These are phyloP conservation scores for Solanum paucissectum DNA, from an alignment of 257 asterid genomes.

Conservation along the genomic window DNA sequence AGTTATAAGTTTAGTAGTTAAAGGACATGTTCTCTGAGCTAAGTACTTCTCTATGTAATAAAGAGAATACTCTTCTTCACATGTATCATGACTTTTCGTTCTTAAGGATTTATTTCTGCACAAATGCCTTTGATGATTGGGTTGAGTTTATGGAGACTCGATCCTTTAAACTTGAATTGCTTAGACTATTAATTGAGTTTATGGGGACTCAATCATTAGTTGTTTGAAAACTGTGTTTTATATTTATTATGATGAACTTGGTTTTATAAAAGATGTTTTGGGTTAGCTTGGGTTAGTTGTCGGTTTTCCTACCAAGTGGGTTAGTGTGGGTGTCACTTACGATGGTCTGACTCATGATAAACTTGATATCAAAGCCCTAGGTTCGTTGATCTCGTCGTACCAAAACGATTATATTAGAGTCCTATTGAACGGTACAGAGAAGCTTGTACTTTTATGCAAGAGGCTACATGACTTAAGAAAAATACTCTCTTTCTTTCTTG, in stretches of 20 bases:
- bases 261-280: background rate
- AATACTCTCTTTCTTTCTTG: background rate
- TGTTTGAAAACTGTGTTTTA: no score
- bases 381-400: background rate
- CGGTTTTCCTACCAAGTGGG: background rate
- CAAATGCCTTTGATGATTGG: no score
- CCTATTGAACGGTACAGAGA: background rate
- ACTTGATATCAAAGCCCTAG: background rate
- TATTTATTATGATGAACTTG: background rate
- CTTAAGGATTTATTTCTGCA: no score
- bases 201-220: no score
- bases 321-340: background rate
- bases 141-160: no score
- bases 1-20: background rate
- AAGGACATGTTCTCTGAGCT: background rate
- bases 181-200: no score
- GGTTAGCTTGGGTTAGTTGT: background rate
- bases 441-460: background rate
- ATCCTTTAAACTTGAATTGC: no score
- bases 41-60: background rate
- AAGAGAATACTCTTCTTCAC: background rate
- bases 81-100: background rate
- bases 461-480: background rate
- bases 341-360: background rate
- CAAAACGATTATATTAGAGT: background rate